A percentile compares a stretch with the other conserved stretches of the same genome.
phyloP scores from a whole-genome alignment of 1,284 basidiomycete species.

The Austroboletus rostrupii region DNA sequence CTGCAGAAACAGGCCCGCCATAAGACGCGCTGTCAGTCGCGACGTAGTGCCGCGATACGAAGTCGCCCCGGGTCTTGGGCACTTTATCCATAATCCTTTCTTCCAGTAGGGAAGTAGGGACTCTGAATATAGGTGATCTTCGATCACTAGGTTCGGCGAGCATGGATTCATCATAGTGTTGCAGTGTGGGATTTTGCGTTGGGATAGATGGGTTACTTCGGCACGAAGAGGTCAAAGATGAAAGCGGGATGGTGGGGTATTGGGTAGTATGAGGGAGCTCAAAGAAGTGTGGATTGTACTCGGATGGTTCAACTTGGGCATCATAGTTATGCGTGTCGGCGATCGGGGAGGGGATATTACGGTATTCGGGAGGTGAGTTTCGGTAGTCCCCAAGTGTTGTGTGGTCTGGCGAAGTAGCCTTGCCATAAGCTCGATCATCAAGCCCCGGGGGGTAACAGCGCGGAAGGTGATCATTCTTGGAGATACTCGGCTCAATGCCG shows the following conservation, averaged over 20 bases:
- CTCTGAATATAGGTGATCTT: conserved; percentile 8
- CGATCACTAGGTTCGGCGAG: conserved; percentile 4
- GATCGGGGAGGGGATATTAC: conserved; percentile 6
- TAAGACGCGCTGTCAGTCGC: neutral
- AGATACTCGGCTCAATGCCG: conserved; percentile 20
- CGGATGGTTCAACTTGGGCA: conserved; percentile 9
- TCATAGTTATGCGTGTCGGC: conserved; percentile 8
- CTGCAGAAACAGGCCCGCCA: conserved; percentile 1
- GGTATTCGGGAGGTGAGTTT: conserved; percentile 16
- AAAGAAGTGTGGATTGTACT: conserved; percentile 23
- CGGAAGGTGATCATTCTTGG: conserved; percentile 10
- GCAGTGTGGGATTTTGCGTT: conserved; percentile 5
- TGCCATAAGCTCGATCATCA: conserved; percentile 10
- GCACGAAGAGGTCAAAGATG: conserved; percentile 3
- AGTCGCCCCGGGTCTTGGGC: neutral
- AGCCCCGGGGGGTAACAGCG: conserved; percentile 5
- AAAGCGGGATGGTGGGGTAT: conserved; percentile 21
- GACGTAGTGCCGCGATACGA: neutral
- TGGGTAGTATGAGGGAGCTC: conserved; percentile 28
- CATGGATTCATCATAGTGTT: conserved; percentile 10
- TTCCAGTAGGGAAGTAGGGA: conserved; percentile 12
- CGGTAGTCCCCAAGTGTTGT: conserved; percentile 9
- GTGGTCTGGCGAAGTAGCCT: conserved; percentile 13
- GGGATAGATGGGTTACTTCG: conserved; percentile 8
- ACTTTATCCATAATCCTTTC: conserved; percentile 8